These are phyloP conservation scores for Aspergillus aculeatus DNA, from an alignment of 2,329 filamentous ascomycete genomes.

Conservation along the genomic window DNA sequence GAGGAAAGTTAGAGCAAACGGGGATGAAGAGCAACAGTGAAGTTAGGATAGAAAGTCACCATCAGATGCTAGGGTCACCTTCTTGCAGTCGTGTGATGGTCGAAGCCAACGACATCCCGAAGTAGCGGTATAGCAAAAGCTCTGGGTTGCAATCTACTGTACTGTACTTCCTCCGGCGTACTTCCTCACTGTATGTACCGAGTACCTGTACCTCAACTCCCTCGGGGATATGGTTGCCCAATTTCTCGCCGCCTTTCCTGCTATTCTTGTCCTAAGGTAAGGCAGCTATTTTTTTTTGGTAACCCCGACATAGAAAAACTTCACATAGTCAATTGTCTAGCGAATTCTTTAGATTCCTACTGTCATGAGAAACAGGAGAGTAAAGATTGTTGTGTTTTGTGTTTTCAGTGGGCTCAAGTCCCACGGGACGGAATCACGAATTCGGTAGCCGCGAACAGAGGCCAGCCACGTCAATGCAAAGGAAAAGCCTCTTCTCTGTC, in stretches of 20 bases:
- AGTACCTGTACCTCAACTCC: not conserved
- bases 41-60: constrained; percentile 1
- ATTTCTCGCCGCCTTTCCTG: not conserved
- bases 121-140: constrained; percentile 20
- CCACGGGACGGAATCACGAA: constrained; percentile 14
- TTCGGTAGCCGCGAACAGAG: constrained; percentile 14
- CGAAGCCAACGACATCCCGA: constrained; percentile 10
- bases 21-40: not conserved
- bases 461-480: constrained; percentile 20
- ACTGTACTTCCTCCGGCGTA: not conserved
- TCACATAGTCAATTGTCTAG: constrained; percentile 6
- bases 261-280: not conserved
- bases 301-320: not conserved
- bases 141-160: constrained; percentile 3
- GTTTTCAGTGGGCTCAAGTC: constrained; percentile 2
- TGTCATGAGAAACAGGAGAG: constrained; percentile 16
- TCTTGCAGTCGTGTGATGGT: constrained; percentile 19
- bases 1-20: not conserved
- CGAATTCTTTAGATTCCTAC: constrained; percentile 1
- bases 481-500: too few relatives aligned
- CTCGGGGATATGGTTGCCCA: not conserved
- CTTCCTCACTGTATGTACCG: not conserved
- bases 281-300: not conserved
- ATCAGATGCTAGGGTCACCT: constrained; percentile 8
- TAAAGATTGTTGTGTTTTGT: not conserved